These are phyloP conservation scores for Lactarius deliciosus DNA, from an alignment of 768 basidiomycete genomes.

Conservation along the genomic window DNA sequence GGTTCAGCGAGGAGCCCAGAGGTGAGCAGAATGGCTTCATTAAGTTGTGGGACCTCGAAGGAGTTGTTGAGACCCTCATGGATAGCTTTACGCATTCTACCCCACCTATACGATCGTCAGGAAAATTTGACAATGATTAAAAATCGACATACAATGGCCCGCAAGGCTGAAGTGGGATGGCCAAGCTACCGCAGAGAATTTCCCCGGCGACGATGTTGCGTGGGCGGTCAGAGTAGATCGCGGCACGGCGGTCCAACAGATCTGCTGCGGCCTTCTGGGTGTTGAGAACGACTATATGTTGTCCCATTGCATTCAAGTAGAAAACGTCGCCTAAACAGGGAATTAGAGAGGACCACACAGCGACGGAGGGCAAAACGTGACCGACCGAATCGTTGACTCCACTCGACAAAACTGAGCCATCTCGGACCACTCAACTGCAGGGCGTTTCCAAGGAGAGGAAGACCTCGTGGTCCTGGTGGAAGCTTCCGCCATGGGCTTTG, in stretches of 20 bases:
- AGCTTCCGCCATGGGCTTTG: conserved; percentile 27
- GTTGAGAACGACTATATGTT: conserved; percentile 32
- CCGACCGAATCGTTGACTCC: conserved; percentile 23
- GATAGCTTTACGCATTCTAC: conserved; percentile 23
- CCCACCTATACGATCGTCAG: conserved; percentile 24
- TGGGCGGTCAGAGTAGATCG: conserved; percentile 27
- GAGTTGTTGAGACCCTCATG: conserved; percentile 23
- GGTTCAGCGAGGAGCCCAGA: conserved; percentile 18
- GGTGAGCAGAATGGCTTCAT: conserved; percentile 25
- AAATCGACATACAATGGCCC: conserved; percentile 19
- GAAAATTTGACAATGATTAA: not conserved
- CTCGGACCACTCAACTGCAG: conserved; percentile 18
- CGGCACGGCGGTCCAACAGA: conserved; percentile 30
- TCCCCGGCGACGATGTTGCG: conserved; percentile 24
- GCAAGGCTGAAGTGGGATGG: conserved; percentile 23
- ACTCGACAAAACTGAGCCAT: conserved; percentile 25
- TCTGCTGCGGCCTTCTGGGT: conserved; percentile 31
- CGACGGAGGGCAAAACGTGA: not conserved
- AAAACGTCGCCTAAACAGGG: conserved; percentile 22
- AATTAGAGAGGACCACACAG: conserved; percentile 5
- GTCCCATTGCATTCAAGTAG: conserved; percentile 26
- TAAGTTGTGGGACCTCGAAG: conserved; percentile 15
- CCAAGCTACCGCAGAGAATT: conserved; percentile 26
- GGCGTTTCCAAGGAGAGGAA: conserved; percentile 25
- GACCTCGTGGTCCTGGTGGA: conserved; percentile 25